Evolutionary conservation across 179 eudicot genomes (phyloP).

Genomic region (Gypsophila paniculata): DNA sequence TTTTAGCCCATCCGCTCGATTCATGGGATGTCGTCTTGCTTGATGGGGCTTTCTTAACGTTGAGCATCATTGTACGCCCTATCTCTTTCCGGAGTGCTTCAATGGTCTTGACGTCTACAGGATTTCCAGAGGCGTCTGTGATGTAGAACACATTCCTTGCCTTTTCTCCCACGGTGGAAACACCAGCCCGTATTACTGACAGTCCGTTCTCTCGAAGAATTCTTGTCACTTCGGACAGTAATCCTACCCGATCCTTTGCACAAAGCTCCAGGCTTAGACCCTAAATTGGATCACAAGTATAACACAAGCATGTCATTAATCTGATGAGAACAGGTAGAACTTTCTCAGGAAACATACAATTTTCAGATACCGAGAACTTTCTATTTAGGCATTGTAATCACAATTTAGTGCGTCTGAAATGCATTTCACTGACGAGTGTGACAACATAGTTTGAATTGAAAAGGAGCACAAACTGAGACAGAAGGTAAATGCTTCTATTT

Average conservation of each 20-base stretch:
- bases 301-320: not conserved
- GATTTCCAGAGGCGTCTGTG: constrained; percentile 67
- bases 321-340: not conserved
- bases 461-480: not conserved
- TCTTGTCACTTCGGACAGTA: constrained; percentile 69
- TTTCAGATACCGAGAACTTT: not conserved
- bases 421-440: not conserved
- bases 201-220: constrained; percentile 67
- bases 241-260: constrained; percentile 73
- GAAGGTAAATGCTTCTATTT: not conserved
- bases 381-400: not conserved
- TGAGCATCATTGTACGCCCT: constrained; percentile 64
- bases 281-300: constrained; percentile 27
- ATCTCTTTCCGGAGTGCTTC: constrained; percentile 60
- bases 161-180: constrained; percentile 62
- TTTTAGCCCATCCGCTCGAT: constrained; percentile 53
- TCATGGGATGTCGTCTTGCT: constrained; percentile 33
- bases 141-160: constrained; percentile 68
- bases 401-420: not conserved
- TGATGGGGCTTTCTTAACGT: constrained; percentile 57
- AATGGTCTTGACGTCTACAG: constrained; percentile 58
- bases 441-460: not conserved
- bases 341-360: not conserved
- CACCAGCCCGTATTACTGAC: constrained; percentile 65
- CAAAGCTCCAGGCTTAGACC: constrained; percentile 65